Evolutionary conservation across 176 grass and related monocot genomes (phyloP).

Genomic region (Cymbopogon citratus): DNA sequence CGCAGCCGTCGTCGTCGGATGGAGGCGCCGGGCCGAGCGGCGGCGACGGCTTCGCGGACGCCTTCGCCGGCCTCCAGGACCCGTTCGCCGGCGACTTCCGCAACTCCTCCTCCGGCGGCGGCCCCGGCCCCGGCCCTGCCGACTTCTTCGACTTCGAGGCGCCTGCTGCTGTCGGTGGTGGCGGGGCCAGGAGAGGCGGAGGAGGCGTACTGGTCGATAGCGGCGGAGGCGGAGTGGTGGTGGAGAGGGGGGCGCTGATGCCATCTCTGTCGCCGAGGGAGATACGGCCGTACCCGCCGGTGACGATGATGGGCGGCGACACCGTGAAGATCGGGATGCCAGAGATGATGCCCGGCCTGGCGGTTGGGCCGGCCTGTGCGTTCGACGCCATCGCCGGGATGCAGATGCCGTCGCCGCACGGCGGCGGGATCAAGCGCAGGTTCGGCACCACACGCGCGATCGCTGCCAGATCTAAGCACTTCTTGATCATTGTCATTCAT

Average conservation of each 20-base stretch:
- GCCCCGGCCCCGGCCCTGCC: not conserved
- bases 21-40: not conserved
- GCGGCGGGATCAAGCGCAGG: conserved; percentile 72
- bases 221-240: conserved; percentile 1
- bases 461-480: conserved; percentile 32
- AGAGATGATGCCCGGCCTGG: conserved; percentile 28
- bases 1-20: conserved; percentile 26
- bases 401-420: conserved; percentile 53
- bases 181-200: not conserved
- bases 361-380: conserved; percentile 13
- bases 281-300: conserved; percentile 40
- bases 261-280: conserved; percentile 31
- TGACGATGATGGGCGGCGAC: conserved; percentile 28
- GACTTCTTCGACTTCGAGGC: conserved; percentile 34
- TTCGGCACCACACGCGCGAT: conserved; percentile 23
- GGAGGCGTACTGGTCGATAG: not conserved
- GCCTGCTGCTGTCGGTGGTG: not conserved
- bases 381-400: conserved; percentile 34
- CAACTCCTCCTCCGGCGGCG: not conserved
- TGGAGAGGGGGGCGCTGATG: conserved; percentile 18
- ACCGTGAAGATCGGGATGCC: conserved; percentile 24
- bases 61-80: conserved; percentile 27
- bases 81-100: conserved; percentile 29
- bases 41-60: conserved; percentile 43
- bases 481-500: not conserved